Base-by-base conservation (phyloP, 352 stramenopile species). In the Phytophthora hibernalis region DNA sequence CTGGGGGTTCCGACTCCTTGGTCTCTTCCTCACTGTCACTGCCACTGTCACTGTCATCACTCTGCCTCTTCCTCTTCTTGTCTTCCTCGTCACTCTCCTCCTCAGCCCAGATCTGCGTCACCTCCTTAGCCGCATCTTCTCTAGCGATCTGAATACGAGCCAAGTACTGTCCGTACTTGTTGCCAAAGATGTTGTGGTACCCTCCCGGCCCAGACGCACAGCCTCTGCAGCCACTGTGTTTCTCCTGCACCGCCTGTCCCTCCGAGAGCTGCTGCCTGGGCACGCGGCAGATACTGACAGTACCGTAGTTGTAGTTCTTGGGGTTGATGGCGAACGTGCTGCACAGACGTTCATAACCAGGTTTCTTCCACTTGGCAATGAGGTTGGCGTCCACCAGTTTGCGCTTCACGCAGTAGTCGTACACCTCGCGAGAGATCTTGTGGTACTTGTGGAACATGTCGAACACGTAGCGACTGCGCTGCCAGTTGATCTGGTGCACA, bases 361-460 rank as follows among this genome's bases (percentile, higher is more conserved):
- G 92, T 63, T 99, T 99, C 76, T 99, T 99, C 98, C 98, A 99
- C 77, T 99, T 99, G 68, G 97, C 97, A 65, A 99, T 99, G 13
- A 99, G 77, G 21, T 90, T 97, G 3, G 93, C 95, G 85, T 99
- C 98, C 37, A 98, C 89, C 21, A 99, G 72, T 75, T 98, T 98
- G 54, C 80, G 82, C 26, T 77, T 72, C 48, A 99, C 80, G 79
- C 97, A 99, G 80, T 99, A 99, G 62, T 99, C 96, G 77, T 99
- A 99, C 6, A 99, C 95, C 52, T 98, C 88, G 42, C 91, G 91
- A 21, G 80, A 91, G 64, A 99, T 99, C 54, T 88, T 87, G 22
- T 95, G 76, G 76, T 99, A 97, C 54, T 96, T 98, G 91, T 99
- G 98, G 76, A 96, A 99, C 94, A 99, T 97, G 74, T 99, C 97